A percentile compares a stretch with the other conserved stretches of the same genome.
phyloP scores from a whole-genome alignment of 257 asterid species.

The Striga asiatica region DNA sequence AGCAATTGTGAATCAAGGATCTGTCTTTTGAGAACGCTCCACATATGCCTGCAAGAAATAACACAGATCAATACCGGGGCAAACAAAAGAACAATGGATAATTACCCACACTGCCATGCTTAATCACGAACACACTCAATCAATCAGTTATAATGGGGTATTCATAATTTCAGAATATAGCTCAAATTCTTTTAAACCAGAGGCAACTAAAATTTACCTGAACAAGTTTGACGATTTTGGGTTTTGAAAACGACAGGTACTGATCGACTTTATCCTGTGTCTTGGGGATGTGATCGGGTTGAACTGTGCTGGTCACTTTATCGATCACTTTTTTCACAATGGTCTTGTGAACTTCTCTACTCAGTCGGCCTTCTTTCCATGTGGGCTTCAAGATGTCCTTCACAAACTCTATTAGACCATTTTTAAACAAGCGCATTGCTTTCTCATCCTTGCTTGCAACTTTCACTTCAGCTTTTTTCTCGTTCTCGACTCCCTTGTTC shows the following conservation, averaged over 20 bases:
- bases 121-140: too few species aligned
- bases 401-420: constrained; percentile 68
- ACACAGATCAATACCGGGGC: neutral
- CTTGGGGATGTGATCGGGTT: constrained; percentile 61
- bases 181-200: too few species aligned
- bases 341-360: constrained; percentile 86
- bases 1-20: too few species aligned
- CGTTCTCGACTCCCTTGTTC: constrained; percentile 23
- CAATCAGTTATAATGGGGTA: too few species aligned
- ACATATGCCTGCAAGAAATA: constrained; percentile 26
- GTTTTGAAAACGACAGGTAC: constrained; percentile 56
- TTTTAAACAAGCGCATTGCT: constrained; percentile 63
- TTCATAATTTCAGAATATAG: too few species aligned
- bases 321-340: constrained; percentile 94
- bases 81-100: neutral
- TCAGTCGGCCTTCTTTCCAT: constrained; percentile 94
- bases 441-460: constrained; percentile 63
- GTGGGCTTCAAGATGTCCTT: constrained; percentile 82
- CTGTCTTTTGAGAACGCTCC: constrained; percentile 22
- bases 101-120: too few species aligned
- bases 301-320: constrained; percentile 66
- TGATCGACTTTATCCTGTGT: constrained; percentile 71
- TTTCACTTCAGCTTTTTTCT: constrained; percentile 46
- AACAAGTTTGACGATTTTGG: constrained; percentile 79
- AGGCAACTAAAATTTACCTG: constrained; percentile 40